These are phyloP conservation scores for Cytospora leucostoma DNA, from an alignment of 2,329 filamentous ascomycete genomes.

Conservation along the genomic window DNA sequence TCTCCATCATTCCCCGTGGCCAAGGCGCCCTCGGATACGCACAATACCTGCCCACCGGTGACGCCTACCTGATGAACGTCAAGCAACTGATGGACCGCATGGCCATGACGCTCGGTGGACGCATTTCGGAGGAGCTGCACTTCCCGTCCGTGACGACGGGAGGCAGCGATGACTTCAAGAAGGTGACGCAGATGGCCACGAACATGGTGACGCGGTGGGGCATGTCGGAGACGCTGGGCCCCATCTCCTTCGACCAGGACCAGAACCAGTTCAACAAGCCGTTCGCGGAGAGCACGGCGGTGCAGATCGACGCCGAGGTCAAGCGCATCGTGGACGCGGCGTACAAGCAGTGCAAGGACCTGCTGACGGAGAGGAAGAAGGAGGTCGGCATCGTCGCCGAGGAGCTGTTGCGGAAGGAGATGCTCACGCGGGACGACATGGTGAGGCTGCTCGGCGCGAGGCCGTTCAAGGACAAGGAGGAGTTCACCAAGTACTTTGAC, in stretches of 20 bases:
- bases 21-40: constrained; percentile 93
- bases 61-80: constrained; percentile 94
- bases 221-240: constrained; percentile 93
- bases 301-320: constrained; percentile 89
- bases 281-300: constrained; percentile 91
- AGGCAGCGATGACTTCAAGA: constrained; percentile 96
- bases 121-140: constrained; percentile 93
- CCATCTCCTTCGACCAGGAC: constrained; percentile 85
- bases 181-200: constrained; percentile 93
- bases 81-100: constrained; percentile 98
- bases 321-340: constrained; percentile 89
- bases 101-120: constrained; percentile 97
- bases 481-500: constrained; percentile 92
- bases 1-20: constrained; percentile 96
- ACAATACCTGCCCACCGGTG: constrained; percentile 88
- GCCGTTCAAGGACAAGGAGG: constrained; percentile 80
- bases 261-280: constrained; percentile 87
- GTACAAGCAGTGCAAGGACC: constrained; percentile 83
- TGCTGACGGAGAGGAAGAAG: constrained; percentile 81
- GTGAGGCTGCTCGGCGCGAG: constrained; percentile 81
- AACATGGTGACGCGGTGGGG: constrained; percentile 99
- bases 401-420: constrained; percentile 89
- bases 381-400: constrained; percentile 90
- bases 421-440: constrained; percentile 89
- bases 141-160: constrained; percentile 96